Conservation (phyloP, 169 alveolate species). For the Plasmodium vinckei region DNA sequence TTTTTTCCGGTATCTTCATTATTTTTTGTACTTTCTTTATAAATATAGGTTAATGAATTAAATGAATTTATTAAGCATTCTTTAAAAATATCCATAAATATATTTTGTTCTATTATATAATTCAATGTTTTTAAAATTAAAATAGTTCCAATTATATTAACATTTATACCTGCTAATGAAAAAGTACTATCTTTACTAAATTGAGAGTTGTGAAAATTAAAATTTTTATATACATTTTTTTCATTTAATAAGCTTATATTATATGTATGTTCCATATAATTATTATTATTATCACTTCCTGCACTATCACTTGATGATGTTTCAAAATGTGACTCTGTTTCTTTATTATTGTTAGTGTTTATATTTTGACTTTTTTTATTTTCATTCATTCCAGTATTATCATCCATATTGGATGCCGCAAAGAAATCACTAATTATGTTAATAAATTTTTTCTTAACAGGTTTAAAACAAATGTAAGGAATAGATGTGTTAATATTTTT, state of each 20-base stretch:
- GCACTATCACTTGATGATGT: constrained; percentile 48
- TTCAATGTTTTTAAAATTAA: constrained; percentile 61
- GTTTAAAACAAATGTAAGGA: constrained; percentile 69
- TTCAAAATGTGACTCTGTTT: neutral
- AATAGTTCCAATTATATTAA: constrained; percentile 72
- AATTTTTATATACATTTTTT: constrained; percentile 48
- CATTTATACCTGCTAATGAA: constrained; percentile 40
- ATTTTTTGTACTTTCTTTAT: constrained; percentile 45
- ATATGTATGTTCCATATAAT: constrained; percentile 39
- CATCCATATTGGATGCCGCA: neutral
- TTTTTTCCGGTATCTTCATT: neutral
- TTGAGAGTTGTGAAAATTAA: constrained; percentile 18
- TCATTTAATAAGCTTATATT: constrained; percentile 55
- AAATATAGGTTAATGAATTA: constrained; percentile 24
- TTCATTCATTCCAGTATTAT: neutral
- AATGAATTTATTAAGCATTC: constrained; percentile 66
- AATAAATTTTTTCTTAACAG: constrained; percentile 51
- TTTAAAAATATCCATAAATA: constrained; percentile 34
- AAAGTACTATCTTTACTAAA: constrained; percentile 40
- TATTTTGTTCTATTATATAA: constrained; percentile 67
- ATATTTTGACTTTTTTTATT: neutral
- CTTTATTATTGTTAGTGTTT: neutral
- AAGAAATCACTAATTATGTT: constrained; percentile 55
- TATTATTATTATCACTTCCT: constrained; percentile 22
- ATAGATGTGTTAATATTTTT: constrained; percentile 23